These are phyloP conservation scores for Rubia peregrina DNA, from an alignment of 305 asterid species.

Conservation along the genomic window DNA sequence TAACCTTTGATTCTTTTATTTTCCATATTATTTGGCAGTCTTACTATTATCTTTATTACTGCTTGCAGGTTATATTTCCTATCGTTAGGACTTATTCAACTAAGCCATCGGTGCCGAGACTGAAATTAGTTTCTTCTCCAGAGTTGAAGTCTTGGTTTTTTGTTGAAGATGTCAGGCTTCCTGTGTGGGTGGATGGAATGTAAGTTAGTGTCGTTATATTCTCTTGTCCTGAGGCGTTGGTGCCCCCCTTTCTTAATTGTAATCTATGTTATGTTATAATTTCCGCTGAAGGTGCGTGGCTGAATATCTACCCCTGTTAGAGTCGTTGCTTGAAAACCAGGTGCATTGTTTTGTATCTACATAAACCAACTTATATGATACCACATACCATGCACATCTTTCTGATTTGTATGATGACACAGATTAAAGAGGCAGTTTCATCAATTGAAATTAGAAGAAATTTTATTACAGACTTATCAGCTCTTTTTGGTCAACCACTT, in stretches of 20 bases:
- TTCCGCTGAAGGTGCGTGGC: constrained; percentile 72
- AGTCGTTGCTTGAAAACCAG: constrained; percentile 67
- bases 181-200: constrained; percentile 93
- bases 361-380: neutral
- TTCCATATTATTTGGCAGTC: neutral
- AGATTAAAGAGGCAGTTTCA: constrained; percentile 77
- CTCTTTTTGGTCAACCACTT: constrained; percentile 71
- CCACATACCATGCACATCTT: neutral
- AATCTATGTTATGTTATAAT: constrained; percentile 1
- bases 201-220: constrained; percentile 30
- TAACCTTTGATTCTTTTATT: neutral
- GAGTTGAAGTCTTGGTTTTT: constrained; percentile 75
- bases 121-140: constrained; percentile 68
- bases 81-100: constrained; percentile 57
- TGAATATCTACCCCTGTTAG: constrained; percentile 79
- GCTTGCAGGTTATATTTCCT: constrained; percentile 67
- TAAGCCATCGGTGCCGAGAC: constrained; percentile 62
- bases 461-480: constrained; percentile 57
- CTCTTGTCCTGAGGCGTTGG: neutral
- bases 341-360: constrained; percentile 28
- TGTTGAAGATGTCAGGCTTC: constrained; percentile 84
- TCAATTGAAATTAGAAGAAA: constrained; percentile 66
- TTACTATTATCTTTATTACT: constrained; percentile 10
- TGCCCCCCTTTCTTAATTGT: neutral
- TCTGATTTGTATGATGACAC: constrained; percentile 17